phyloP scores from a whole-genome alignment of 1,139 yeast genomes.

The Nematodospora anomalae region DNA sequence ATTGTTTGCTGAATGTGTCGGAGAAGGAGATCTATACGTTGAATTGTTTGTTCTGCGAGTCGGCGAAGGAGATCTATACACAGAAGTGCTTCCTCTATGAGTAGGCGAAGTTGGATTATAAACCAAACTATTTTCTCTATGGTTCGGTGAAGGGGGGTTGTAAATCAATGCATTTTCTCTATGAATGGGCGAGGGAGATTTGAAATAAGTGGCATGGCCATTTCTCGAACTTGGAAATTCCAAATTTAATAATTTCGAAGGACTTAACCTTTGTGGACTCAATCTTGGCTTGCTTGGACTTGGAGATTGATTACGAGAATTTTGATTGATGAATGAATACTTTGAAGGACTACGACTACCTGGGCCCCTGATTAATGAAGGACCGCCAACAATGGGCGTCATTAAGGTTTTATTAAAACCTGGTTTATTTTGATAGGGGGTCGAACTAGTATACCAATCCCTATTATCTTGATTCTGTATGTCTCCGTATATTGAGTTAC shows the following conservation, averaged over 20 bases:
- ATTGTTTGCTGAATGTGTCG: slow-evolving; percentile 7
- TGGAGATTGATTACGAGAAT: slow-evolving; percentile 7
- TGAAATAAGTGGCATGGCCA: slow-evolving; percentile 5
- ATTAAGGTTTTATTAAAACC: not conserved
- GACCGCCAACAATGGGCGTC: not conserved
- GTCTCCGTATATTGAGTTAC: slow-evolving; percentile 7
- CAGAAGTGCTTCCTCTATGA: slow-evolving; percentile 1
- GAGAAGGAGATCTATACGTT: too few species aligned
- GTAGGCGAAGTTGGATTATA: slow-evolving; percentile 4
- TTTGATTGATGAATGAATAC: not conserved
- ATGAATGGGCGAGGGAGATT: slow-evolving; percentile 13
- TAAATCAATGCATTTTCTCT: too few species aligned
- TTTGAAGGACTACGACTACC: slow-evolving; percentile 2
- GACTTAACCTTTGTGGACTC: slow-evolving; percentile 13
- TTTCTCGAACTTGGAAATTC: slow-evolving; percentile 4
- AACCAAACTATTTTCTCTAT: too few species aligned
- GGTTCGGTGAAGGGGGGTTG: slow-evolving; percentile 14
- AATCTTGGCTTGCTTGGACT: slow-evolving; percentile 7
- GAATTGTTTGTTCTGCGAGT: too few species aligned
- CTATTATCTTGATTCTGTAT: slow-evolving; percentile 7
- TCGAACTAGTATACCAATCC: slow-evolving; percentile 24
- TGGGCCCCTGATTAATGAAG: not conserved
- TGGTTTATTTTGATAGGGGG: slow-evolving; percentile 20
- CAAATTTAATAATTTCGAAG: slow-evolving; percentile 8
- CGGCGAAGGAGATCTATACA: slow-evolving; percentile 12